Conservation (phyloP, 1,284 basidiomycete genomes). For the Lentinula novae-zelandiae region DNA sequence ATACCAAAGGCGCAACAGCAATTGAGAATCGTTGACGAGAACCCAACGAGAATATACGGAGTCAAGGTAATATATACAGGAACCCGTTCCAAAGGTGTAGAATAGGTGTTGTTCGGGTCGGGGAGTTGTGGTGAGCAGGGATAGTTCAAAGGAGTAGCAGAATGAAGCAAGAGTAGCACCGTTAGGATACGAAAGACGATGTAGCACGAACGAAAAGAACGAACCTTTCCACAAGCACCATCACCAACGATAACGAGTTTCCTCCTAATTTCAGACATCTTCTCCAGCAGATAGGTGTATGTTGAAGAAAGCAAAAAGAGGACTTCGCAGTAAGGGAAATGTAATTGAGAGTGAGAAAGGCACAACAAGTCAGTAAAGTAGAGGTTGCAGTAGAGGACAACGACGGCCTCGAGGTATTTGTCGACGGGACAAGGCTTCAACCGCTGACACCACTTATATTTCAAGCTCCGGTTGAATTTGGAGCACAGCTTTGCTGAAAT, state of each 20-base stretch:
- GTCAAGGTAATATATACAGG: not conserved
- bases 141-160: not conserved
- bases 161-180: not conserved
- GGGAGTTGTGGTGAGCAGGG: not conserved
- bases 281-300: not conserved
- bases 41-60: not conserved
- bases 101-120: not conserved
- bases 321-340: not conserved
- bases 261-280: constrained; percentile 60
- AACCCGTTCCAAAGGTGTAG: not conserved
- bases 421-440: not conserved
- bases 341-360: not conserved
- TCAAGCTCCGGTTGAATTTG: not conserved
- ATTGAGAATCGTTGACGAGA: not conserved
- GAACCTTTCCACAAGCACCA: constrained; percentile 80
- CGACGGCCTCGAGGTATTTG: not conserved
- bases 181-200: not conserved
- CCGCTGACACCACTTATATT: constrained; percentile 4
- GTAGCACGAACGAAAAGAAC: constrained; percentile 11
- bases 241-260: constrained; percentile 81
- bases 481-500: not conserved
- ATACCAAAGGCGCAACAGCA: constrained; percentile 3
- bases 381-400: not conserved
- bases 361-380: not conserved
- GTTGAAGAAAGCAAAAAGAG: not conserved